Evolutionary conservation across 352 stramenopile genomes (phyloP).

Genomic region (Globisporangium megalacanthum): DNA sequence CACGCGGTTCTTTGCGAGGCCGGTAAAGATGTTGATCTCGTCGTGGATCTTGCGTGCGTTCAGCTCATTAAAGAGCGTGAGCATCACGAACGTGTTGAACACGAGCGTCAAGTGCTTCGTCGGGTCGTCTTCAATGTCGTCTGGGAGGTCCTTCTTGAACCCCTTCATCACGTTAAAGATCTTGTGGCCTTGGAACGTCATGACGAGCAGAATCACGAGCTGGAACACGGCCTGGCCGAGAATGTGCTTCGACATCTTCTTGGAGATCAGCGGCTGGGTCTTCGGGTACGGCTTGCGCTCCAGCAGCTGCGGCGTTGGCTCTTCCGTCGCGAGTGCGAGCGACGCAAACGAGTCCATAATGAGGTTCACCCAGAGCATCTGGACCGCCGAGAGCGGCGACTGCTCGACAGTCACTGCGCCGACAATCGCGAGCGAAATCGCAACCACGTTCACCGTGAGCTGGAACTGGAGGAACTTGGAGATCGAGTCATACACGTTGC

Average conservation of each 20-base stretch:
- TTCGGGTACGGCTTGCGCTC: constrained; percentile 90
- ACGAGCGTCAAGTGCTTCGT: constrained; percentile 94
- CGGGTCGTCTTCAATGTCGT: constrained; percentile 37
- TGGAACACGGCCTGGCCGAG: constrained; percentile 90
- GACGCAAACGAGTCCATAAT: constrained; percentile 98
- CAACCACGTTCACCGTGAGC: constrained; percentile 96
- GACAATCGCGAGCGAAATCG: constrained; percentile 90
- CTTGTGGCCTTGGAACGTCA: constrained; percentile 78
- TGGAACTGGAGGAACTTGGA: constrained; percentile 98
- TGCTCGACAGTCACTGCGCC: constrained; percentile 72
- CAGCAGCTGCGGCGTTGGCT: constrained; percentile 86
- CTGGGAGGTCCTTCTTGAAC: constrained; percentile 37
- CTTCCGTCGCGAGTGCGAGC: constrained; percentile 93
- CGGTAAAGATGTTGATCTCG: constrained; percentile 13
- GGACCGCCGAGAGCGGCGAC: constrained; percentile 91
- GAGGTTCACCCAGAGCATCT: constrained; percentile 98
- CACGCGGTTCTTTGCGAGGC: constrained; percentile 19
- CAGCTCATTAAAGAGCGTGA: constrained; percentile 92
- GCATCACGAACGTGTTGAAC: constrained; percentile 98
- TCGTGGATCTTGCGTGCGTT: constrained; percentile 82
- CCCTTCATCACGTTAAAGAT: constrained; percentile 42
- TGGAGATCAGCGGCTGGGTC: constrained; percentile 91
- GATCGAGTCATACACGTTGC: constrained; percentile 96
- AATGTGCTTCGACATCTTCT: constrained; percentile 96
- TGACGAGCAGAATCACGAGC: constrained; percentile 81